These are phyloP conservation scores for Plasmodium berghei DNA, from an alignment of 169 alveolate genomes.

Conservation along the genomic window DNA sequence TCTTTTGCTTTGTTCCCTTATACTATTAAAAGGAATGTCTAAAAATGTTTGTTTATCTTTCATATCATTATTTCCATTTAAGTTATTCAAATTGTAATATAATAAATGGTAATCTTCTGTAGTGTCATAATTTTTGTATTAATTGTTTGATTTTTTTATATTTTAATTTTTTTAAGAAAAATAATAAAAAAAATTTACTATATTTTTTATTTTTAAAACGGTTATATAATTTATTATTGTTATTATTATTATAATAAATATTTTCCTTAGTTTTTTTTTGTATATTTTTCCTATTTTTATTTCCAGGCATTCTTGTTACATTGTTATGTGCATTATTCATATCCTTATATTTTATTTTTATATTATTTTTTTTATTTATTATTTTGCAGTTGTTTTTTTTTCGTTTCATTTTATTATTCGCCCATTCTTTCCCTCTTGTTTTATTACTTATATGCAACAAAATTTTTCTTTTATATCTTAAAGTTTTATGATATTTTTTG, in stretches of 20 bases:
- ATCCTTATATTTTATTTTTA: not conserved
- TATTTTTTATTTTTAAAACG: slow-evolving; percentile 8
- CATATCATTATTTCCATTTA: too few species aligned
- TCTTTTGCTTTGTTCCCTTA: too few species aligned
- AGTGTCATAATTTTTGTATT: too few species aligned
- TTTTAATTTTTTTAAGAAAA: too few species aligned
- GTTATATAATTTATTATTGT: not conserved
- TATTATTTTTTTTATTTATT: not conserved
- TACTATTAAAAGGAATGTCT: too few species aligned
- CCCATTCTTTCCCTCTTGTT: not conserved
- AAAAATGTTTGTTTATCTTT: too few species aligned
- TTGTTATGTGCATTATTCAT: not conserved
- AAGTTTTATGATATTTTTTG: not conserved
- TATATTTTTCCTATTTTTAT: not conserved
- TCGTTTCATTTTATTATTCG: not conserved
- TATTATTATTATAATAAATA: not conserved
- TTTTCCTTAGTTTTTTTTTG: not conserved
- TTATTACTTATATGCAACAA: not conserved
- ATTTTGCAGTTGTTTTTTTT: not conserved
- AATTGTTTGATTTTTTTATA: too few species aligned
- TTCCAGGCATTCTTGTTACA: not conserved
- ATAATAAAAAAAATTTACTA: not conserved
- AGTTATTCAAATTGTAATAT: too few species aligned
- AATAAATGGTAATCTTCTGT: too few species aligned
- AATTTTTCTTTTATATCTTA: slow-evolving; percentile 5